phyloP scores from a whole-genome alignment of 805 yeast species.

The Saccharomycopsis capsularis region DNA sequence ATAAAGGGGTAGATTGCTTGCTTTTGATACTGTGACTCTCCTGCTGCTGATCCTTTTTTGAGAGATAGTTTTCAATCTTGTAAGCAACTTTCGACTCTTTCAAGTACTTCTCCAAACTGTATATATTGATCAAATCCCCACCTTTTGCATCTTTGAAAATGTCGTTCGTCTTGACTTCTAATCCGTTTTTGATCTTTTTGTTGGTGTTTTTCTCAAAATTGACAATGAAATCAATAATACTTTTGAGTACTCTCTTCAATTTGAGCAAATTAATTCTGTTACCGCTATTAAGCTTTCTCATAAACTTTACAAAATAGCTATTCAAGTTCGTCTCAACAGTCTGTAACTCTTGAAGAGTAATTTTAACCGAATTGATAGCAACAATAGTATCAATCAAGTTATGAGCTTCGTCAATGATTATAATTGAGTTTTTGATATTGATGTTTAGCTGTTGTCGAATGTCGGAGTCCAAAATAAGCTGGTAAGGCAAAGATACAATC shows the following conservation, averaged over 20 bases:
- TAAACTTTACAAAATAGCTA: conserved; percentile 52
- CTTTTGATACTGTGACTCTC: not conserved
- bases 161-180: conserved; percentile 41
- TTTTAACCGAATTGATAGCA: conserved; percentile 55
- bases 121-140: conserved; percentile 65
- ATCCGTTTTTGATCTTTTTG: conserved; percentile 42
- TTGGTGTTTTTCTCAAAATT: conserved; percentile 23
- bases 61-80: conserved; percentile 70
- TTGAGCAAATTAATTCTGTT: conserved; percentile 67
- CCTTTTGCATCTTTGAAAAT: conserved; percentile 50
- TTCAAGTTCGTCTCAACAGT: conserved; percentile 43
- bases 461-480: conserved; percentile 50
- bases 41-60: conserved; percentile 21
- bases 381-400: conserved; percentile 74
- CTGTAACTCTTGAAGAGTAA: conserved; percentile 44
- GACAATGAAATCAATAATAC: conserved; percentile 43
- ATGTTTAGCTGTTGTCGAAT: conserved; percentile 56
- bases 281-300: conserved; percentile 57
- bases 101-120: conserved; percentile 58
- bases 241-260: conserved; percentile 47
- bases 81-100: conserved; percentile 68
- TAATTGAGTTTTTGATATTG: conserved; percentile 53
- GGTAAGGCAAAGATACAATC: conserved; percentile 80
- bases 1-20: conserved; percentile 36
- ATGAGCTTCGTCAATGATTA: conserved; percentile 90